Percentiles rank a stretch among this genome's conserved stretches.
phyloP scores from a whole-genome alignment of 331 rosid species.

The Quercus phellos region DNA sequence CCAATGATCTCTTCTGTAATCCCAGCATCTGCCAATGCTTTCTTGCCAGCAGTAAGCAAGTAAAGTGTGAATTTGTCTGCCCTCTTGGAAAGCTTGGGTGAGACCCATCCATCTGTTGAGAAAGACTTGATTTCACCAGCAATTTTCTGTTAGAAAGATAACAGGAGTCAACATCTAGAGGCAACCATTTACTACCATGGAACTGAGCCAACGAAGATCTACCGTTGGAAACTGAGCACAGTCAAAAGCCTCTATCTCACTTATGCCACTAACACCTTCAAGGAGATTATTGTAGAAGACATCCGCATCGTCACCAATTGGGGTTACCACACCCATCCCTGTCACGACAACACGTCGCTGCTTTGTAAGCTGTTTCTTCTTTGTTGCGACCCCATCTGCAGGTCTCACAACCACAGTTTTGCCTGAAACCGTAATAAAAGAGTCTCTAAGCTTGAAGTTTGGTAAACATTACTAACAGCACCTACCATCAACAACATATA shows the following conservation, averaged over 20 bases:
- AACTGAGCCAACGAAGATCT: conserved; percentile 7
- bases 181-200: background rate
- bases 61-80: conserved; percentile 92
- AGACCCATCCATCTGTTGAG: conserved; percentile 89
- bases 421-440: conserved; percentile 35
- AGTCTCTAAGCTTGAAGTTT: background rate
- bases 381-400: conserved; percentile 51
- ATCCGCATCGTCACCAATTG: conserved; percentile 81
- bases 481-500: background rate
- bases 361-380: conserved; percentile 52
- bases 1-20: conserved; percentile 64
- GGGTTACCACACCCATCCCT: conserved; percentile 86
- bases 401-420: conserved; percentile 62
- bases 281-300: conserved; percentile 79
- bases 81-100: conserved; percentile 80
- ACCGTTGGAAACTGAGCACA: conserved; percentile 82
- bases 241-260: conserved; percentile 89
- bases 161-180: conserved; percentile 27
- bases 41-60: conserved; percentile 88
- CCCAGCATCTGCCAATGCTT: conserved; percentile 86
- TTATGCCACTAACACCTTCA: conserved; percentile 86
- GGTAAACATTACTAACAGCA: background rate
- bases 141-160: conserved; percentile 55
- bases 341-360: conserved; percentile 92
- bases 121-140: conserved; percentile 92